Evolutionary conservation across 2,329 filamentous ascomycete genomes (phyloP).

Genomic region (Hypoxylon sp.): DNA sequence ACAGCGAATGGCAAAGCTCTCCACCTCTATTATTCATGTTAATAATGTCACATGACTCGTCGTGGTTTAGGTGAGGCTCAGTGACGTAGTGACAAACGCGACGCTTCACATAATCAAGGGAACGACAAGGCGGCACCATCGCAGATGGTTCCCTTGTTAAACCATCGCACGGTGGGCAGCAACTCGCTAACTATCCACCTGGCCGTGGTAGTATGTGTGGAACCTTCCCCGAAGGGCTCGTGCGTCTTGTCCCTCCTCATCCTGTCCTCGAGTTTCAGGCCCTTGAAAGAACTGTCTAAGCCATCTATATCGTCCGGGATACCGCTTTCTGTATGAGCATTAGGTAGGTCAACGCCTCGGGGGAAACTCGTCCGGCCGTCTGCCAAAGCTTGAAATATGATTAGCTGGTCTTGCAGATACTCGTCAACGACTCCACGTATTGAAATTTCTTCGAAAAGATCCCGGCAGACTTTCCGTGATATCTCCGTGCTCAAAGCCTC

Average conservation of each 20-base stretch:
- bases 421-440: slow-evolving; percentile 67
- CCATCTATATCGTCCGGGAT: slow-evolving; percentile 43
- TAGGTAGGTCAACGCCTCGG: slow-evolving; percentile 47
- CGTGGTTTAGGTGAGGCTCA: slow-evolving; percentile 7
- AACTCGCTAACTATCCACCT: slow-evolving; percentile 71
- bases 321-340: slow-evolving; percentile 36
- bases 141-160: slow-evolving; percentile 32
- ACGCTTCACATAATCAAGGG: slow-evolving; percentile 11
- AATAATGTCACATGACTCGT: slow-evolving; percentile 26
- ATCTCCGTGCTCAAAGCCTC: slow-evolving; percentile 58
- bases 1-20: background rate
- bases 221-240: slow-evolving; percentile 70
- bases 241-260: slow-evolving; percentile 61
- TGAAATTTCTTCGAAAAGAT: slow-evolving; percentile 63
- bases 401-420: slow-evolving; percentile 73
- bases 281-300: slow-evolving; percentile 35
- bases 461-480: slow-evolving; percentile 62
- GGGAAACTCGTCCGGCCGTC: slow-evolving; percentile 66
- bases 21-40: background rate
- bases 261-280: slow-evolving; percentile 43
- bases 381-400: slow-evolving; percentile 72
- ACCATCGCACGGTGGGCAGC: slow-evolving; percentile 66
- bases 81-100: slow-evolving; percentile 6
- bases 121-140: slow-evolving; percentile 48
- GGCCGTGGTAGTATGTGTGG: slow-evolving; percentile 71